Conservation (phyloP, 192 early-diverging fungal species). For the Geranomyces variabilis region DNA sequence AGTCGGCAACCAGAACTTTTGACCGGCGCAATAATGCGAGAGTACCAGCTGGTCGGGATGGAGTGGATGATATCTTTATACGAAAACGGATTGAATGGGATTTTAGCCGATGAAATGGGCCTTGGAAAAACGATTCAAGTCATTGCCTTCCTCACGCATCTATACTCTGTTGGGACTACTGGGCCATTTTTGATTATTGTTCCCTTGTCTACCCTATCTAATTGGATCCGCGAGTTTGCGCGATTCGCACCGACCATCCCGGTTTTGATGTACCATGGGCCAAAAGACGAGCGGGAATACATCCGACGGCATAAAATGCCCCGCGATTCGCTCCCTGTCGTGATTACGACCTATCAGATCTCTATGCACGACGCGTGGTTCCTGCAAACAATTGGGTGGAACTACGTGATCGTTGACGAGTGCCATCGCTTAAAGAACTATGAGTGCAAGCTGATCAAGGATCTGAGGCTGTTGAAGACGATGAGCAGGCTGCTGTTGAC, state of each 20-base stretch:
- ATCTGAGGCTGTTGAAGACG: conserved; percentile 81
- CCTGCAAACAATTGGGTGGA: conserved; percentile 72
- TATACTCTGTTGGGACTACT: conserved; percentile 76
- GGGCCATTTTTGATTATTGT: conserved; percentile 90
- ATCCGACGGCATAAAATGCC: conserved; percentile 50
- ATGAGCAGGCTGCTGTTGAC: conserved; percentile 83
- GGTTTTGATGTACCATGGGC: conserved; percentile 86
- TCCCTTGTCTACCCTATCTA: conserved; percentile 86
- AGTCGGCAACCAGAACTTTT: neutral
- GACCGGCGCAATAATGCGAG: conserved; percentile 63
- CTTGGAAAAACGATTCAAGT: conserved; percentile 96
- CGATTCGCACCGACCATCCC: conserved; percentile 70
- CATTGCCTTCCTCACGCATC: conserved; percentile 84
- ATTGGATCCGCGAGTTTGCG: conserved; percentile 92
- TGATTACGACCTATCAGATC: conserved; percentile 92
- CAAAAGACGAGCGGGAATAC: conserved; percentile 69
- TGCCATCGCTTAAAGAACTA: conserved; percentile 96
- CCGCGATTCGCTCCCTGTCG: conserved; percentile 76
- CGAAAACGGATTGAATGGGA: conserved; percentile 96
- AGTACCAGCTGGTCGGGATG: conserved; percentile 93
- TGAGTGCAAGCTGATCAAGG: conserved; percentile 85
- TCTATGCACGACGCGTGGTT: conserved; percentile 80
- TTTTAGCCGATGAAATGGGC: conserved; percentile 95
- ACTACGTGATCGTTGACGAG: conserved; percentile 94
- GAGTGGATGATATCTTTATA: conserved; percentile 95